Percentiles rank a stretch among this genome's conserved stretches.
These are phyloP conservation scores for Suzukiozyma palmioleophila DNA, from an alignment of 1,139 yeast genomes.

Conservation along the genomic window DNA sequence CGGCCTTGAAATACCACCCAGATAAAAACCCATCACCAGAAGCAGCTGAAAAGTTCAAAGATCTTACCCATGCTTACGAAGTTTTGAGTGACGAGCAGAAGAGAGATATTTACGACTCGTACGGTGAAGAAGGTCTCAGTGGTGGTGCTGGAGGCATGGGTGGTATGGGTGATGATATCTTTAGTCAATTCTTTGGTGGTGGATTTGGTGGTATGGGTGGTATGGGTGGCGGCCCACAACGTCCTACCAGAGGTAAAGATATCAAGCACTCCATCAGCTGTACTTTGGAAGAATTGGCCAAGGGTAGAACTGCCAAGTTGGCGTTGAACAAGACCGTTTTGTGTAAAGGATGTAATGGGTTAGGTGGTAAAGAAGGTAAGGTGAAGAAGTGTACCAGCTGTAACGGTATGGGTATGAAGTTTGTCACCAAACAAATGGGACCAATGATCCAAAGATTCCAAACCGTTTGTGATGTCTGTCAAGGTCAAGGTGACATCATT, in stretches of 20 bases:
- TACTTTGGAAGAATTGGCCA: conserved; percentile 87
- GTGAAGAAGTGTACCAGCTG: conserved; percentile 85
- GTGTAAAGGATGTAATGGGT: conserved; percentile 88
- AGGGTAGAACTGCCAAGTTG: conserved; percentile 91
- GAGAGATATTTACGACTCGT: conserved; percentile 83
- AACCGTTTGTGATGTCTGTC: conserved; percentile 88
- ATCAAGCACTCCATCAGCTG: conserved; percentile 85
- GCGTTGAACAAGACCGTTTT: conserved; percentile 89
- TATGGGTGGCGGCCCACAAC: conserved; percentile 66
- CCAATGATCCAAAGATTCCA: conserved; percentile 98
- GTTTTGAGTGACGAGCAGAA: conserved; percentile 80
- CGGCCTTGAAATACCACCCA: conserved; percentile 92
- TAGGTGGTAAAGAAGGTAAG: conserved; percentile 92
- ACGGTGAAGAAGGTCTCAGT: conserved; percentile 87
- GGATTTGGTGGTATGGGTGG: conserved; percentile 56
- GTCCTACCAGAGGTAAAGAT: conserved; percentile 87
- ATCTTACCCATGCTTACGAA: conserved; percentile 87
- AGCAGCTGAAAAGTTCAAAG: conserved; percentile 96
- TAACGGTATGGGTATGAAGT: conserved; percentile 86
- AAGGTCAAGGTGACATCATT: conserved; percentile 88
- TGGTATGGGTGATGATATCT: conserved; percentile 79
- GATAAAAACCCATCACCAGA: conserved; percentile 77
- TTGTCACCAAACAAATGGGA: conserved; percentile 98
- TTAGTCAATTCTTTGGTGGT: conserved; percentile 87
- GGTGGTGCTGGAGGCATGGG: conserved; percentile 78